Percentiles rank a stretch among this genome's conserved stretches.
Evolutionary conservation across 345 rosid genomes (phyloP).

Genomic region (Euphorbia tirucalli): DNA sequence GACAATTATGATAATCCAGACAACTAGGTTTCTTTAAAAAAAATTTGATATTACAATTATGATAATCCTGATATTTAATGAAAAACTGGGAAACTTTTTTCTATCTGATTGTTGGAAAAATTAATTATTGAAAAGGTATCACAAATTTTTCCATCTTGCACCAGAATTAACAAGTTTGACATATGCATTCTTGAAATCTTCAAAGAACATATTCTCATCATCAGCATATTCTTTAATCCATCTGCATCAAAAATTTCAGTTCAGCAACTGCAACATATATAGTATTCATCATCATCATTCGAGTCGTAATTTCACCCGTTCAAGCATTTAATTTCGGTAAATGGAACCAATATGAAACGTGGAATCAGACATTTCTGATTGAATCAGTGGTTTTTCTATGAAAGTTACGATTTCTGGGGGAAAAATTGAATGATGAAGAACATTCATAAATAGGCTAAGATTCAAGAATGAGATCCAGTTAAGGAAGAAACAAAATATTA

Average conservation of each 20-base stretch:
- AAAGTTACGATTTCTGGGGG: too few relatives aligned
- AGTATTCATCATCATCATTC: not conserved
- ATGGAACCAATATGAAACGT: too few relatives aligned
- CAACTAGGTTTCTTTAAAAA: too few relatives aligned
- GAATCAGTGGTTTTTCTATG: not conserved
- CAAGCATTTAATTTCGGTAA: not conserved
- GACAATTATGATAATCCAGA: too few relatives aligned
- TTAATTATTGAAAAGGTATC: constrained; percentile 5
- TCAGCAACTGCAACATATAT: too few relatives aligned
- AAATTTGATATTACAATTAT: too few relatives aligned
- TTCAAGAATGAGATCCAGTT: too few relatives aligned
- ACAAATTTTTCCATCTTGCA: constrained; percentile 62
- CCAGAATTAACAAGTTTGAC: constrained; percentile 74
- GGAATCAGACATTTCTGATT: not conserved
- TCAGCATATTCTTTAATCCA: constrained; percentile 73
- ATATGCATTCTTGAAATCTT: constrained; percentile 76
- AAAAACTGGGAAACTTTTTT: not conserved
- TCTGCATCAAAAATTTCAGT: constrained; percentile 33
- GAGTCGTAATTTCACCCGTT: too few relatives aligned
- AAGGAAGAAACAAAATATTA: too few relatives aligned
- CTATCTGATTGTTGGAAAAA: not conserved
- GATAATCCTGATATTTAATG: not conserved
- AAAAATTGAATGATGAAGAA: not conserved
- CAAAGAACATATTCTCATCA: constrained; percentile 62
- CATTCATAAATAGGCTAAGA: not conserved